A percentile compares a stretch with the other conserved stretches of the same genome.
phyloP scores from a whole-genome alignment of 805 yeast genomes.

The Aciculoconidium aculeatum region DNA sequence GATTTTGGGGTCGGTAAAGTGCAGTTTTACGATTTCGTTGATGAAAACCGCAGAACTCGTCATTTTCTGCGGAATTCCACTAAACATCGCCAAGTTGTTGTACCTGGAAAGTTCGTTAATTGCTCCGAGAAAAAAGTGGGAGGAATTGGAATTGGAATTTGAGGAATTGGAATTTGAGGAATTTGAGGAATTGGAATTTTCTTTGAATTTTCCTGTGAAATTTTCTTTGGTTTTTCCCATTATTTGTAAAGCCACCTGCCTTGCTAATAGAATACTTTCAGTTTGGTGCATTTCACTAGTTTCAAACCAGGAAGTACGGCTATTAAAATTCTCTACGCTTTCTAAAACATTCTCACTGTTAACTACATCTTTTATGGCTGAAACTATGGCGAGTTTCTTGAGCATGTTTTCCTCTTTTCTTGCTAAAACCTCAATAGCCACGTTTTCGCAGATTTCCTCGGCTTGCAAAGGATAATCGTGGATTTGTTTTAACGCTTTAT shows the following conservation, averaged over 20 bases:
- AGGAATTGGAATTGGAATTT: conserved; percentile 2
- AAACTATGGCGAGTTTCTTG: conserved; percentile 1
- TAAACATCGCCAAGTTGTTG: conserved; percentile 34
- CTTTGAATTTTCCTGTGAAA: not conserved
- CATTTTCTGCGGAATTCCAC: conserved; percentile 41
- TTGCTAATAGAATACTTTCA: conserved; percentile 40
- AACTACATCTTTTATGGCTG: not conserved
- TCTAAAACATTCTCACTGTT: conserved; percentile 7
- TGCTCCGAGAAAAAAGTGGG: conserved; percentile 17
- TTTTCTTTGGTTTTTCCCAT: conserved; percentile 9
- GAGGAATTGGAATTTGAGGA: conserved; percentile 1
- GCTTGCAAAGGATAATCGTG: conserved; percentile 27
- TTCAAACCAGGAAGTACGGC: conserved; percentile 32
- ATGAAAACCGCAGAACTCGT: conserved; percentile 44
- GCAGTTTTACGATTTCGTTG: conserved; percentile 27
- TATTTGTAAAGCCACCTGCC: conserved; percentile 35
- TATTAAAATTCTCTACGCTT: conserved; percentile 8
- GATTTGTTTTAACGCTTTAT: conserved; percentile 44
- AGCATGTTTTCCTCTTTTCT: conserved; percentile 6
- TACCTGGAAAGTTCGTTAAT: conserved; percentile 37
- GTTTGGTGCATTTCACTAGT: conserved; percentile 25
- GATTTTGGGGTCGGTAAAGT: conserved; percentile 11
- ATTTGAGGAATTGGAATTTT: no score
- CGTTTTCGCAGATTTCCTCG: conserved; percentile 12
- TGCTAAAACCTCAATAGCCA: conserved; percentile 15